Evolutionary conservation across 1,284 basidiomycete genomes (phyloP).

Genomic region (Lentinula novae-zelandiae): DNA sequence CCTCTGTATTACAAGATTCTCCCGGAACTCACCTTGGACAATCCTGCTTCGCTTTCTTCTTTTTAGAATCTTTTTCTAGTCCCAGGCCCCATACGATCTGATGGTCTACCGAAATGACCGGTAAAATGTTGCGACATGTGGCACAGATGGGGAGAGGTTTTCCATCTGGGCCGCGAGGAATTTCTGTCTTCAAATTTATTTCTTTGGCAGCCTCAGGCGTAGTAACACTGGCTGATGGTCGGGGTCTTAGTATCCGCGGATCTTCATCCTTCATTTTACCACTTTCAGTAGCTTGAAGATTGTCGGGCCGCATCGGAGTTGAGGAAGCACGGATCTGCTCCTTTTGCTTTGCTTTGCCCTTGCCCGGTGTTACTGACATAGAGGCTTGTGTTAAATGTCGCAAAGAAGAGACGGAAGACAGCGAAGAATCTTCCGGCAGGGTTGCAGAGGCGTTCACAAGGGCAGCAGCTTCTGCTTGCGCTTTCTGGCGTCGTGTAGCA

Average conservation of each 20-base stretch:
- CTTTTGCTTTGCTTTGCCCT: slow-evolving; percentile 14
- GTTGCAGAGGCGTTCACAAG: slow-evolving; percentile 6
- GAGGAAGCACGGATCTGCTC: slow-evolving; percentile 7
- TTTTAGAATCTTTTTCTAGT: slow-evolving; percentile 44
- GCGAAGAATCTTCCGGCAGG: slow-evolving; percentile 21
- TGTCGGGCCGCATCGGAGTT: slow-evolving; percentile 19
- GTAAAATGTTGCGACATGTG: slow-evolving; percentile 65
- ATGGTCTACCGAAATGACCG: slow-evolving; percentile 68
- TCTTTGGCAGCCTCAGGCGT: slow-evolving; percentile 31
- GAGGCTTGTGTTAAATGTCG: slow-evolving; percentile 31
- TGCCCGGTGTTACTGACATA: slow-evolving; percentile 15
- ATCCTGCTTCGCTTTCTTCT: slow-evolving; percentile 59
- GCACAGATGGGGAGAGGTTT: slow-evolving; percentile 57
- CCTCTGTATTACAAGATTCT: slow-evolving; percentile 4
- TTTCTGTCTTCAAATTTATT: slow-evolving; percentile 28
- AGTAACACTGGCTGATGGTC: slow-evolving; percentile 34
- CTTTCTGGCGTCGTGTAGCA: slow-evolving; percentile 55
- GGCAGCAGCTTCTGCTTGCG: slow-evolving; percentile 23
- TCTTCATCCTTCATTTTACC: slow-evolving; percentile 48
- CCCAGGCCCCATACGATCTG: slow-evolving; percentile 69
- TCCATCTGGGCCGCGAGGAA: slow-evolving; percentile 50
- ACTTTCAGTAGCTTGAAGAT: slow-evolving; percentile 31
- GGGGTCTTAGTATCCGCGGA: slow-evolving; percentile 42
- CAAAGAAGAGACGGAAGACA: slow-evolving; percentile 20
- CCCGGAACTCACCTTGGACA: slow-evolving; percentile 60